Conservation (phyloP, 2,329 filamentous ascomycete species). For the Lizonia empirigonia region DNA sequence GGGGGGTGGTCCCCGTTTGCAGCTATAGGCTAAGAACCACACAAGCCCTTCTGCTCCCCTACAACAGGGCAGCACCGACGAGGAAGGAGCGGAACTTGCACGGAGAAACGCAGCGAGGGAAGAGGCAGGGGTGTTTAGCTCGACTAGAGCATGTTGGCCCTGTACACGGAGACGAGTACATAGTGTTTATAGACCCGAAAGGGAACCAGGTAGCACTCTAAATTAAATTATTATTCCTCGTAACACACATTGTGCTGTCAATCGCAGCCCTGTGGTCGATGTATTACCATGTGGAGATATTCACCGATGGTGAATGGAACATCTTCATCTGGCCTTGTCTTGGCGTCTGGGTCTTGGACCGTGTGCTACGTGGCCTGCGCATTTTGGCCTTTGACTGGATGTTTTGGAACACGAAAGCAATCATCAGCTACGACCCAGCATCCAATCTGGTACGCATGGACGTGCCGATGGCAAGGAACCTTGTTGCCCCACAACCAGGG, state of each 20-base stretch:
- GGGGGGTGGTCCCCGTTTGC: too few relatives aligned
- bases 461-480: slow-evolving; percentile 45
- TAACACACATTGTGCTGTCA: slow-evolving; percentile 51
- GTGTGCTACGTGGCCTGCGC: slow-evolving; percentile 54
- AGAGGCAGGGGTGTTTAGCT: too few relatives aligned
- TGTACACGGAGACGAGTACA: too few relatives aligned
- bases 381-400: slow-evolving; percentile 53
- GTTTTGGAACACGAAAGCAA: slow-evolving; percentile 45
- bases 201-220: too few relatives aligned
- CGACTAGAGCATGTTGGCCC: too few relatives aligned
- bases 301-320: slow-evolving; percentile 55
- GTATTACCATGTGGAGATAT: slow-evolving; percentile 62
- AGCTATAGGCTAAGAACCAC: too few relatives aligned
- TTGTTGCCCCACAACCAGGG: slow-evolving; percentile 50
- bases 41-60: too few relatives aligned
- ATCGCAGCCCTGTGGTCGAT: slow-evolving; percentile 56
- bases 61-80: too few relatives aligned
- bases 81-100: too few relatives aligned
- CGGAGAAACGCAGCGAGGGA: too few relatives aligned
- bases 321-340: slow-evolving; percentile 58
- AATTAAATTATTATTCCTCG: slow-evolving; percentile 52
- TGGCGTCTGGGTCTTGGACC: slow-evolving; percentile 58
- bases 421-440: slow-evolving; percentile 51
- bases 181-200: too few relatives aligned
- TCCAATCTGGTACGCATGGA: slow-evolving; percentile 57